Base-by-base conservation (phyloP, 768 basidiomycete genomes). In the Tephrocybe sp. region DNA sequence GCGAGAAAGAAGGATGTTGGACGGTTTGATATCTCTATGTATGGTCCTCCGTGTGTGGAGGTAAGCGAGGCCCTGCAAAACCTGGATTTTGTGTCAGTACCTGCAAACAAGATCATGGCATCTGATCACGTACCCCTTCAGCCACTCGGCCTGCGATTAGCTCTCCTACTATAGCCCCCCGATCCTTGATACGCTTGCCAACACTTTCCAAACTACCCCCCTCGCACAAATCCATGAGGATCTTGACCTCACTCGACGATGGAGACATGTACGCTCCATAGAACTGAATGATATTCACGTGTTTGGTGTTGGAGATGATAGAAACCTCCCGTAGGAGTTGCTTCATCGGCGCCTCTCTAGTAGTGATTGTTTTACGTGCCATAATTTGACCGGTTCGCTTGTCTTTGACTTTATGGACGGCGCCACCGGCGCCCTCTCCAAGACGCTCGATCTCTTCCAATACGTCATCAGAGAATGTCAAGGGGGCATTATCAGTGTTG, bases 351-450 rank as follows among this genome's bases (percentile, higher is more conserved):
- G 93, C 96, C 61, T 91, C 89, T 50, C 85, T 85, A 9, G 90
- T 92, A 25, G 90, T 90, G 65, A 96, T 93, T 8, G 92, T 90
- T 76, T 99, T 99, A 63, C 94, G 84, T 4, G 97, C 97, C 83
- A 97, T 86, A 60, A 94, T 79, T 65, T 76, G 74, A 28, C 83
- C 83, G 1, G 84, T 90, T 48, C 87, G 85, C 63, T 78, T 86
- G 68, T 97, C 92, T 66, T 76, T 83, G 41, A 98, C 95, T 70
- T 93, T 94, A 68, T 96, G 86, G 10, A 99, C 97, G 7, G 93
- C 94, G 40, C 97, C 97, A 40, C 95, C 94, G 49, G 94, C 93
- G 36, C 97, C 97, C 63, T 98, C 94, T 17, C 97, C 97, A 2
- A 99, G 74, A 48, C 91, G 82, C 12, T 73, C 67, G 8, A 93